Base-by-base conservation (phyloP, 305 asterid species). In the Fraxinus latifolia region DNA sequence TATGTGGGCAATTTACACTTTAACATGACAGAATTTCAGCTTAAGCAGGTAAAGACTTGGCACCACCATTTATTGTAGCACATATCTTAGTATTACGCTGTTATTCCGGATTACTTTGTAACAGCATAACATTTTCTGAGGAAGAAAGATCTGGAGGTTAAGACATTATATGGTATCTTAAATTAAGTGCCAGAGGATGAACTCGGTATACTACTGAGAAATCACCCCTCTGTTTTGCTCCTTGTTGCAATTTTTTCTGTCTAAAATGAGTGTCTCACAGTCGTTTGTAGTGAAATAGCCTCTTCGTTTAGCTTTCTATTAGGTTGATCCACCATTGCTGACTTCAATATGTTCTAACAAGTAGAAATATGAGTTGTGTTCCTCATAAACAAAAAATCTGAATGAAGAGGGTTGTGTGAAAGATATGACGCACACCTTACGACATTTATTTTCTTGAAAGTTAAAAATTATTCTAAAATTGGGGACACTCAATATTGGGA, bases 11-110 rank as follows among this genome's bases (percentile, higher is more conserved):
- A 95, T 89, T 86, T 95, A 76, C 99, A 95, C 84, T 93, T 93
- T 89, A 95, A 94, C 88, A 94, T 95, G 97, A 94, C 97, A 72
- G 99, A 95, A 75, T 83, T 87, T 84, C 97, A 95, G 92, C 99
- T 95, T 82, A 91, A 89, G 86, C 97, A 92, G 99, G 99, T 94
- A 80, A 78, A 65, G 21, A 17, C 27, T 81, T 55, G 77, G 27
- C 58, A 58, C 29, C 77, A 27, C 39, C 42, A 21, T 76, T 34
- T 80, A 72, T 83, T 39, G 21, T 62, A 47, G 34, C 78, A 77
- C 50, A 50, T 77, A 36, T 80, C 33, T 74, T 14, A 50, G n/a
- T 23, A 5, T 53, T 72, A 17, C 62, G 55, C 44, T 23, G 8
- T 58, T 34, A 44, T 62, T 19, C 67, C 44, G 42, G 60, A 14